phyloP scores from a whole-genome alignment of 176 grass and related monocot species.

The Paspalum vaginatum region DNA sequence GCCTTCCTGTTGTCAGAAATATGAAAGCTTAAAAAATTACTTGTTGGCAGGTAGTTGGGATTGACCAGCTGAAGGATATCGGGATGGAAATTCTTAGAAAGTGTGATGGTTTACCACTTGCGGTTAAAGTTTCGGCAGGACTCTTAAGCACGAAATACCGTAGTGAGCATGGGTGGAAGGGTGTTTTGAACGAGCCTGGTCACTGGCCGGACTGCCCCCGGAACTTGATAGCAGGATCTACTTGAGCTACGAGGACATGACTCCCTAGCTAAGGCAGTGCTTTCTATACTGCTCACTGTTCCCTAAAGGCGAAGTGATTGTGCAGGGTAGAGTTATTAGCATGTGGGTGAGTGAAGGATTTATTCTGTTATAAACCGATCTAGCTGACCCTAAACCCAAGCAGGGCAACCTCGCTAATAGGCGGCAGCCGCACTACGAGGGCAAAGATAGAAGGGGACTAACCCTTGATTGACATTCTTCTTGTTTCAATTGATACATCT shows the following conservation, averaged over 20 bases:
- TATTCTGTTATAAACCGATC: not conserved
- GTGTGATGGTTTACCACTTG: constrained; percentile 36
- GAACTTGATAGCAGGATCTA: constrained; percentile 7
- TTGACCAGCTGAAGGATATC: constrained; percentile 1
- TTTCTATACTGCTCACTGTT: constrained; percentile 34
- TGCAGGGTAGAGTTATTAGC: fast-evolving
- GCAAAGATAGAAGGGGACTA: too few relatives aligned
- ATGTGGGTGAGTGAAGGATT: constrained; percentile 40
- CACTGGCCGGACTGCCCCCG: not conserved
- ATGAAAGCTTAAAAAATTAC: not conserved
- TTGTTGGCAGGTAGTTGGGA: not conserved
- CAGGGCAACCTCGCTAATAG: too few relatives aligned
- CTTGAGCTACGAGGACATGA: constrained; percentile 29
- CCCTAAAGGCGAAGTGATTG: not conserved
- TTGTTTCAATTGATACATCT: too few relatives aligned
- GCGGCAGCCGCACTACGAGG: too few relatives aligned
- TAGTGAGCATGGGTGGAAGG: constrained; percentile 2
- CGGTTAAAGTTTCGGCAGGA: constrained; percentile 23
- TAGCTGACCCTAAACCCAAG: too few relatives aligned
- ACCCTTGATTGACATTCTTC: too few relatives aligned
- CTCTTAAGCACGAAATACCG: constrained; percentile 9
- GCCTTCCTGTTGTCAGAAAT: too few relatives aligned
- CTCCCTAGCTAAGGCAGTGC: constrained; percentile 31
- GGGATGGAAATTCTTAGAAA: constrained; percentile 7
- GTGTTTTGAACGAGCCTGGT: not conserved